Conservation (phyloP, 805 yeast species). For the Grigorovia transvaalensis region DNA sequence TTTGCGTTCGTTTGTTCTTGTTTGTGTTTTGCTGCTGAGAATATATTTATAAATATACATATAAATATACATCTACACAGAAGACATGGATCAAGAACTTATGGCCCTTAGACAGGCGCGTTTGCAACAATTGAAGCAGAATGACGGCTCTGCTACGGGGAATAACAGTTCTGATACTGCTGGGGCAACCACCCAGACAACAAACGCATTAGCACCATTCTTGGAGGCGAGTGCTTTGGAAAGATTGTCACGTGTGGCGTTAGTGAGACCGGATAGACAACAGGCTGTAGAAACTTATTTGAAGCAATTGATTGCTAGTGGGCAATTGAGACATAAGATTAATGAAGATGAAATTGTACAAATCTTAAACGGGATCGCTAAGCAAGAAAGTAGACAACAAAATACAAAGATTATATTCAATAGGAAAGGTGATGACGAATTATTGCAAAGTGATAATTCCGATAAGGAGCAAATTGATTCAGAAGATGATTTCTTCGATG, state of each 20-base stretch:
- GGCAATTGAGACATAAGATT: slow-evolving; percentile 61
- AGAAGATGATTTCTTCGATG: slow-evolving; percentile 40
- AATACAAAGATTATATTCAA: slow-evolving; percentile 58
- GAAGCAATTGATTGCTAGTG: slow-evolving; percentile 60
- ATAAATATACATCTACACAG: no score
- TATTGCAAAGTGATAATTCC: slow-evolving; percentile 23
- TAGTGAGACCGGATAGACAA: slow-evolving; percentile 89
- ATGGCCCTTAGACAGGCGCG: slow-evolving; percentile 92
- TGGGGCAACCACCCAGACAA: slow-evolving; percentile 31
- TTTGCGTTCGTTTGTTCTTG: not conserved
- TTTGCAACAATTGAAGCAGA: slow-evolving; percentile 63
- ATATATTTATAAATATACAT: no score
- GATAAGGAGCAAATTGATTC: slow-evolving; percentile 32
- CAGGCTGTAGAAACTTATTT: slow-evolving; percentile 76
- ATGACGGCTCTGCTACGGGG: not conserved
- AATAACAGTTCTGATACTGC: not conserved
- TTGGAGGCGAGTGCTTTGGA: slow-evolving; percentile 80
- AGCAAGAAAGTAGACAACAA: slow-evolving; percentile 54
- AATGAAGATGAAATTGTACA: slow-evolving; percentile 74
- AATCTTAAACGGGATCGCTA: slow-evolving; percentile 71
- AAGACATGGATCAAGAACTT: slow-evolving; percentile 78
- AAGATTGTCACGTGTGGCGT: slow-evolving; percentile 70
- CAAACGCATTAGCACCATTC: slow-evolving; percentile 35
- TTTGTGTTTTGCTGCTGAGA: not conserved
- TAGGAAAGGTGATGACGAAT: slow-evolving; percentile 33